Evolutionary conservation across 495 filamentous ascomycete species (phyloP).

Genomic region (Penicillium canescens): DNA sequence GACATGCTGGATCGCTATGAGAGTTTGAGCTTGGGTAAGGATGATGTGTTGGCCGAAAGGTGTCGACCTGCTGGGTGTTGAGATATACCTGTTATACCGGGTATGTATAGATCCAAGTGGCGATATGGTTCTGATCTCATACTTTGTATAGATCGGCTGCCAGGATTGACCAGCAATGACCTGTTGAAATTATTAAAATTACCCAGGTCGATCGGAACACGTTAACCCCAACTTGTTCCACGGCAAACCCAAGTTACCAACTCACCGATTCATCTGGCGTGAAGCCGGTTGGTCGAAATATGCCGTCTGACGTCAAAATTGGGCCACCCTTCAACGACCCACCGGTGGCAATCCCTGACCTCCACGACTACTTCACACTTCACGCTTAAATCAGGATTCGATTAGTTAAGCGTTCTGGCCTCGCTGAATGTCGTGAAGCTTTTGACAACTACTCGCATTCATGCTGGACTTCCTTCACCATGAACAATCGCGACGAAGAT

Average conservation of each 20-base stretch:
- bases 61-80: constrained; percentile 7
- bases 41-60: constrained; percentile 31
- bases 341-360: not conserved
- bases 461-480: not conserved
- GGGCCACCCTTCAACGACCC: not conserved
- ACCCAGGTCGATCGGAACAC: no score
- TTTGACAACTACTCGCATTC: not conserved
- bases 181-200: no score
- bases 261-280: no score
- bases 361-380: no score
- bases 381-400: no score
- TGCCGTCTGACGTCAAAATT: not conserved
- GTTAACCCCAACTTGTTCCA: no score
- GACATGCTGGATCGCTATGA: constrained; percentile 49
- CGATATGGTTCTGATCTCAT: not conserved
- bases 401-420: no score
- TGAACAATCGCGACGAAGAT: not conserved
- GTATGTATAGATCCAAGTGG: not conserved
- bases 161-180: no score
- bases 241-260: no score
- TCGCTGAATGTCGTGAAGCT: no score
- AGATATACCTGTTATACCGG: not conserved
- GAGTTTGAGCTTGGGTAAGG: constrained; percentile 42
- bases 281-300: not conserved
- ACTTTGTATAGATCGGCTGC: no score